Percentiles rank a stretch among this genome's conserved stretches.
Conservation (phyloP, 2,329 filamentous ascomycete genomes). For the Gyromitra esculenta region DNA sequence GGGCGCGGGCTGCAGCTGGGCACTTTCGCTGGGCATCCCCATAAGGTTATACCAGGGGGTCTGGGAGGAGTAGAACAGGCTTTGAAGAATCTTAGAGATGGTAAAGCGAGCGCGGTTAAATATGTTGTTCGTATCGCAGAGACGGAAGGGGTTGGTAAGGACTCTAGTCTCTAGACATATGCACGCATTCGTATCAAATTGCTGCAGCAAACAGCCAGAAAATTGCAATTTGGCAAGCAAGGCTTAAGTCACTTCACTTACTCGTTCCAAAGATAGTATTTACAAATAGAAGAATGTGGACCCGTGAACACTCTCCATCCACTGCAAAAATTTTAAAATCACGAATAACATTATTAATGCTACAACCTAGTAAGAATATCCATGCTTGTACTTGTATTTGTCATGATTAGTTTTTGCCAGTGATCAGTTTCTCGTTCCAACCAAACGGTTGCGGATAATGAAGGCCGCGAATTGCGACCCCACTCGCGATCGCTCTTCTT, state of each 20-base stretch:
- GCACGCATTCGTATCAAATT: not conserved
- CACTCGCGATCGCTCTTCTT: too few relatives aligned
- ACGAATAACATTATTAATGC: too few relatives aligned
- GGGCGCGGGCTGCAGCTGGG: conserved; percentile 63
- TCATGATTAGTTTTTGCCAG: too few relatives aligned
- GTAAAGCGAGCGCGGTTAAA: conserved; percentile 64
- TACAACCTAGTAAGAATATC: too few relatives aligned
- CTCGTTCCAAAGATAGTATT: not conserved
- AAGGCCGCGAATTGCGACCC: too few relatives aligned
- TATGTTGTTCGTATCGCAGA: conserved; percentile 64
- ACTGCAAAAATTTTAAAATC: too few relatives aligned
- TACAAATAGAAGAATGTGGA: too few relatives aligned
- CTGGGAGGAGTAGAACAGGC: conserved; percentile 63
- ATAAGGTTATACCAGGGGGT: conserved; percentile 66
- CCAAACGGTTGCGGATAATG: too few relatives aligned
- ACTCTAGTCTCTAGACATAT: not conserved
- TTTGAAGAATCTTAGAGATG: conserved; percentile 62
- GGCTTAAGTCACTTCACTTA: not conserved
- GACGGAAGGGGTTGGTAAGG: conserved; percentile 6
- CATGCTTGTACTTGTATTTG: too few relatives aligned
- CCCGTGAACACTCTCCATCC: too few relatives aligned
- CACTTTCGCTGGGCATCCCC: conserved; percentile 65
- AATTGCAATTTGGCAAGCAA: not conserved
- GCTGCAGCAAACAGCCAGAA: not conserved
- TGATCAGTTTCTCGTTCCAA: too few relatives aligned